Evolutionary conservation across 1,284 basidiomycete genomes (phyloP), one percentile per base, ranked within the genome.

Genomic region (Ceratorhiza oryzae-sativae): DNA sequence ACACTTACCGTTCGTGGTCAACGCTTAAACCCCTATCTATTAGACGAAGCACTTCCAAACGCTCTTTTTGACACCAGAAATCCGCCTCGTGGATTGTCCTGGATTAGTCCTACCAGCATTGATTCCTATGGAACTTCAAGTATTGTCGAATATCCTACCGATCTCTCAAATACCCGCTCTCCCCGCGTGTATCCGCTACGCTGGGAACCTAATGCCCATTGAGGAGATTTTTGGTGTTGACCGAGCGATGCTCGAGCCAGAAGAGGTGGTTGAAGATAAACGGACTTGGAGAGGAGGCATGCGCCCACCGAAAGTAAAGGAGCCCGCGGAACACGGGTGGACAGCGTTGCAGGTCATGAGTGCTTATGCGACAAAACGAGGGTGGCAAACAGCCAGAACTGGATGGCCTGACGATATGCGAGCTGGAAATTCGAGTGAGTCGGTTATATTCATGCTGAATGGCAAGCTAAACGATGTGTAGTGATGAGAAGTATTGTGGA

Each of bases 11-110:
- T 39, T 39, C 13, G 13, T 6, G 36, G 6, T 13, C 36, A 13
- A 13, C 13, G 8, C 13, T 58, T 42, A 39, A 51, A 59, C 27
- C 0, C 13, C n/a, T n/a, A 34, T 48, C 49, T 48, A 20, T 9
- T 75, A 94, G 92, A 97, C 94, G 1, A 97, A 95, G 80, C 94
- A 96, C 78, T 95, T 94, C 79, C 94, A 97, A 80, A 96, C 95
- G 0, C 86, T 94, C 59, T 95, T 90, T 79, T 95, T 91, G 91
- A 93, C 90, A 49, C 81, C 84, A 0, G 89, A 92, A 73, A 85
- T 96, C 73, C 90, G 91, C 59, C 85, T 95, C 36, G 92, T 93
- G 30, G 92, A 94, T 79, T 94, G 93, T 76, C 93, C 93, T 0
- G 93, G 93, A 9, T 85, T 95, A 13, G 91, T 95, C 6, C 88